phyloP scores from a whole-genome alignment of 2,329 filamentous ascomycete species.

The Fusarium burgessii region DNA sequence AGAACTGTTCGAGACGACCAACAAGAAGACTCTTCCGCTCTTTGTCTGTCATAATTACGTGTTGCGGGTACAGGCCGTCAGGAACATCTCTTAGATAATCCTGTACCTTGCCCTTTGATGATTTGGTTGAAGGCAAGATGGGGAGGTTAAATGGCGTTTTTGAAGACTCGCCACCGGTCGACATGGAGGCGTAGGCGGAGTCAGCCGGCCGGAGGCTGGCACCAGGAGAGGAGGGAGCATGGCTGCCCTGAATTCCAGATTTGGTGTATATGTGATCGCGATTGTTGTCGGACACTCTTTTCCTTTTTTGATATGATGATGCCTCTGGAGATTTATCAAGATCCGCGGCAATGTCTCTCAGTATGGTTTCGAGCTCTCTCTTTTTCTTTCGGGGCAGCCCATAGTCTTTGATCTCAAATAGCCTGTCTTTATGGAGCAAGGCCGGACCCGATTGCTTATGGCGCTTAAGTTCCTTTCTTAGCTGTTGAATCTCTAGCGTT shows the following conservation, averaged over 20 bases:
- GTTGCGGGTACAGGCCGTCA: slow-evolving; percentile 72
- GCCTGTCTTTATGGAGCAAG: slow-evolving; percentile 77
- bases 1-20: slow-evolving; percentile 80
- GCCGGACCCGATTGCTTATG: slow-evolving; percentile 76
- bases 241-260: slow-evolving; percentile 59
- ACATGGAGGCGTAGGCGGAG: slow-evolving; percentile 77
- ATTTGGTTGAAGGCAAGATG: slow-evolving; percentile 52
- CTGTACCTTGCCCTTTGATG: slow-evolving; percentile 67
- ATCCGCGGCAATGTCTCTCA: slow-evolving; percentile 76
- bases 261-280: slow-evolving; percentile 56
- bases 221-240: slow-evolving; percentile 64
- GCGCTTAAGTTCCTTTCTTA: slow-evolving; percentile 78
- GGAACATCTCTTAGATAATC: slow-evolving; percentile 80
- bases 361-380: slow-evolving; percentile 77
- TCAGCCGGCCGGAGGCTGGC: slow-evolving; percentile 66
- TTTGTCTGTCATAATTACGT: slow-evolving; percentile 74
- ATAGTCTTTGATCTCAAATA: slow-evolving; percentile 87
- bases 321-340: slow-evolving; percentile 64
- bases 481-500: slow-evolving; percentile 82
- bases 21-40: slow-evolving; percentile 85
- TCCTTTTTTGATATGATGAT: slow-evolving; percentile 55
- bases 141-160: slow-evolving; percentile 55
- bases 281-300: slow-evolving; percentile 54
- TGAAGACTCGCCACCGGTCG: slow-evolving; percentile 59
- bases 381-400: slow-evolving; percentile 78